Base-by-base conservation (phyloP, 2,329 filamentous ascomycete genomes). In the Hymenotorrendiella dingleyae region DNA sequence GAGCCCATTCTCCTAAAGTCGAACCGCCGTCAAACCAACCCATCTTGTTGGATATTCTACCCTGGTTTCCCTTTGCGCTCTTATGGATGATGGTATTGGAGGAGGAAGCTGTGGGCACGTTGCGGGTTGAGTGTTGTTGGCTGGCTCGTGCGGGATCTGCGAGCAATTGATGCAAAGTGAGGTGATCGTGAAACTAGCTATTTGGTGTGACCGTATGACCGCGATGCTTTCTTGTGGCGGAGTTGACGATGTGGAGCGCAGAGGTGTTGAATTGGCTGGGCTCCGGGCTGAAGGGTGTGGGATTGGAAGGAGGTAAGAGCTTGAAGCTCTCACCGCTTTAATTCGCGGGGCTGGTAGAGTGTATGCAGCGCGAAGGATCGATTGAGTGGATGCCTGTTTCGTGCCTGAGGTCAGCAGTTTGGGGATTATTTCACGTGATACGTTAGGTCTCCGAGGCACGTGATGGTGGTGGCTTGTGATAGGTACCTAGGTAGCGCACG, bases 11-110 rank as follows among this genome's bases (percentile, higher is more conserved):
- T 4, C 11, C 28, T n/a, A 37, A 11, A 34, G 62, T 57, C 21
- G 62, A 62, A 43, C 48, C 53, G 46, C 64, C 64, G 51, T 69
- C 65, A 47, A 71, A 69, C 68, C 67, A 71, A 47, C 64, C 67
- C 68, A 71, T 71, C 33, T 24, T 44, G 17, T 2, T 28, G 23
- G 26, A 14, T 11, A 29, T 21, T 16, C 5, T 6, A 24, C 24
- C 36, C 11, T 43, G 21, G 11, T 30, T 9, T 47, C 24, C 20
- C 28, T 10, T 33, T 23, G 22, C 17, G 26, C 29, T 7, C 17
- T 26, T 27, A 16, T 16, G 14, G 30, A 14, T 4, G 17, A 39
- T 19, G 27, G 26, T 8, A 20, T 14, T 40, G n/a, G n/a, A n/a
- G n/a, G n/a, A n/a, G n/a, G 38, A 40, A 34, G 27, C 27, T 32